Evolutionary conservation across 495 filamentous ascomycete genomes (phyloP).

Genomic region (Aspergillus wentii): DNA sequence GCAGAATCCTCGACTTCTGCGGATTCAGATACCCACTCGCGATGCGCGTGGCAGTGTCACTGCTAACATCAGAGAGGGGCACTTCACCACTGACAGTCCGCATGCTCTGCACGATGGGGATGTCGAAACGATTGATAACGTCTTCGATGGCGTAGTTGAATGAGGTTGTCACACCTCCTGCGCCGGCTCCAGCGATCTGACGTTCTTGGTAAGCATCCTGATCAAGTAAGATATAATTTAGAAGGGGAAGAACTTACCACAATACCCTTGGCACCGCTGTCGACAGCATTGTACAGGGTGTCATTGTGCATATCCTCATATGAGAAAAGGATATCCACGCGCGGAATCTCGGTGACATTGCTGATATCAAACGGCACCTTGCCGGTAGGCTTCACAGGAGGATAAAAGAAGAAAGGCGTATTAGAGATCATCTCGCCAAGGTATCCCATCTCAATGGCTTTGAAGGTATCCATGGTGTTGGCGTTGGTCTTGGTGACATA

Average conservation of each 20-base stretch:
- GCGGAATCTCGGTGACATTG: conserved; percentile 27
- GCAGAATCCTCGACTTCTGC: conserved; percentile 20
- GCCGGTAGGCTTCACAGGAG: conserved; percentile 28
- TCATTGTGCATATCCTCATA: conserved; percentile 33
- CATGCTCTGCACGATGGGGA: conserved; percentile 21
- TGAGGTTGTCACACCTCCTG: conserved; percentile 15
- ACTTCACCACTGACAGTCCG: conserved; percentile 29
- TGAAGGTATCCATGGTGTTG: conserved; percentile 49
- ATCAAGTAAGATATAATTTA: too few species aligned
- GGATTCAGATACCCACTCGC: conserved; percentile 28
- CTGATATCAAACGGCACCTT: conserved; percentile 31
- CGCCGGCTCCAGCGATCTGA: conserved; percentile 23
- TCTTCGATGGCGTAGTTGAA: conserved; percentile 15
- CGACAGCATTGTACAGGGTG: conserved; percentile 29
- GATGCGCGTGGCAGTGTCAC: conserved; percentile 20
- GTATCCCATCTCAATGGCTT: conserved; percentile 36
- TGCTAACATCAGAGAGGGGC: conserved; percentile 21
- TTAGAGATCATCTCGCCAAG: conserved; percentile 41
- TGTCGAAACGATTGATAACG: conserved; percentile 8
- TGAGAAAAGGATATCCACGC: conserved; percentile 36
- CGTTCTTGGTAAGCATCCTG: too few species aligned
- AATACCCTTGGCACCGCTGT: conserved; percentile 36
- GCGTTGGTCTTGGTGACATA: conserved; percentile 49
- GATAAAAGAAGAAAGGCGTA: conserved; percentile 41
- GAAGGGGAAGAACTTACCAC: conserved; percentile 22